These are phyloP conservation scores for Thozetella sp. DNA, from an alignment of 495 filamentous ascomycete genomes.

Conservation along the genomic window DNA sequence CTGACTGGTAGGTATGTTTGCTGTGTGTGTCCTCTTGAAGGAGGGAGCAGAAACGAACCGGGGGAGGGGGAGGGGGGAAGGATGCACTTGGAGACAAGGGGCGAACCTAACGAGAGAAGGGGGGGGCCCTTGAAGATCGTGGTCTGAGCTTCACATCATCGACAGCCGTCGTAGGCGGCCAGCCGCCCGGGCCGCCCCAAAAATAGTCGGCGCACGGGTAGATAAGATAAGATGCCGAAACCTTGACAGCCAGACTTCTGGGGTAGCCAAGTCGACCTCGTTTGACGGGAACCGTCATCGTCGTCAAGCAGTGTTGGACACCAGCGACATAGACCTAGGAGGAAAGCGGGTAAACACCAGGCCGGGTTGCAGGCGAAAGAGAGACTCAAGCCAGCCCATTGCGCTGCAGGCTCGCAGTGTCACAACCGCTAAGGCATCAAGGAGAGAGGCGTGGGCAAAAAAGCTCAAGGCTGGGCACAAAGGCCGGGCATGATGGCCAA, in stretches of 20 bases:
- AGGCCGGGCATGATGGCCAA: neutral
- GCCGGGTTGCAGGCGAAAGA: too few relatives aligned
- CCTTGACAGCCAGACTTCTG: neutral
- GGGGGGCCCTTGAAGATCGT: neutral
- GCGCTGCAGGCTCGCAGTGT: neutral
- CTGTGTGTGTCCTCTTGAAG: too few relatives aligned
- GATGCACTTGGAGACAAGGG: neutral
- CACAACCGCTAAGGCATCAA: neutral
- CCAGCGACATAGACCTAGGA: neutral
- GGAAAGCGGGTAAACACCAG: neutral
- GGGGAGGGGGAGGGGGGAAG: neutral
- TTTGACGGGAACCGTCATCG: neutral
- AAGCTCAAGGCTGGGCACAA: too few relatives aligned
- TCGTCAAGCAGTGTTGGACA: neutral
- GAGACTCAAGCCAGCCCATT: too few relatives aligned
- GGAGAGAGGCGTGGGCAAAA: too few relatives aligned
- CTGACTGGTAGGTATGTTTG: slow-evolving; percentile 1
- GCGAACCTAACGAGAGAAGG: neutral
- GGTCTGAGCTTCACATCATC: slow-evolving; percentile 5
- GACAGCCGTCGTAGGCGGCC: slow-evolving; percentile 5
- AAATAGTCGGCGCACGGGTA: slow-evolving; percentile 12
- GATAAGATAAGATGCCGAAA: slow-evolving; percentile 28
- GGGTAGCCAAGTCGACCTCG: neutral
- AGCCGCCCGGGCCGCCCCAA: slow-evolving; percentile 9
- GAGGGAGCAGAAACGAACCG: neutral